Base-by-base conservation (phyloP, 192 early-diverging fungal species). In the Rhizoclosmatium sp. region DNA sequence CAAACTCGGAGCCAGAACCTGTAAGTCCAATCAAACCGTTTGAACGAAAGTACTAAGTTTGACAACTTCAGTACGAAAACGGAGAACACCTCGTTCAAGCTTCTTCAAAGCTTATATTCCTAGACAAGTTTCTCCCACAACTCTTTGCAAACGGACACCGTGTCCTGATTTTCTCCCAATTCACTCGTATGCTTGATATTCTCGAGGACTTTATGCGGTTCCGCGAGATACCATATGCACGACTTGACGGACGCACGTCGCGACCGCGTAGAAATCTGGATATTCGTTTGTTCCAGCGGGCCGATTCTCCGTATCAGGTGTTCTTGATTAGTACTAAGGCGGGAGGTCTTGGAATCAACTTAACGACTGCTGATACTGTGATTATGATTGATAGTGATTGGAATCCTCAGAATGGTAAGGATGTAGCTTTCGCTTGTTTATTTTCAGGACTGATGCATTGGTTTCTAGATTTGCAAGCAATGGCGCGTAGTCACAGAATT, bases 281-380 rank as follows among this genome's bases (percentile, higher is more conserved):
- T 56, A 84, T 84, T 46, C 60, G 76, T 4, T 70, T 84, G 23
- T 84, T 84, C 54, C 68, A 84, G 2, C 67, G 78, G 48, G 44
- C 60, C 45, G 76, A 84, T 23, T 75, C 70, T 14, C 83, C 80
- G 88, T 92, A 72, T 59, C 83, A 81, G 19, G 82, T 94, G 40
- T 99, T 98, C 83, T 80, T 99, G 76, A 88, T 99, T 23, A 95
- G 93, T 31, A 98, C 98, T 16, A 92, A 94, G 41, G 98, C 98
- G 3, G 96, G 98, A 65, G 97, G 97, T 5, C 88, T 99, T 60
- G 98, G 98, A 21, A 97, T 99, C 85, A 99, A 99, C 74, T 82
- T 99, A 54, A 93, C 93, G 44, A 93, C 95, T 0, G 96, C 98
- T 0, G 96, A 98, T 76, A 97, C 95, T 4, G 95, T 99, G 4